Evolutionary conservation across 2,329 filamentous ascomycete genomes (phyloP), one percentile per base, ranked within the genome.

Genomic region (Emericellopsis atlantica): DNA sequence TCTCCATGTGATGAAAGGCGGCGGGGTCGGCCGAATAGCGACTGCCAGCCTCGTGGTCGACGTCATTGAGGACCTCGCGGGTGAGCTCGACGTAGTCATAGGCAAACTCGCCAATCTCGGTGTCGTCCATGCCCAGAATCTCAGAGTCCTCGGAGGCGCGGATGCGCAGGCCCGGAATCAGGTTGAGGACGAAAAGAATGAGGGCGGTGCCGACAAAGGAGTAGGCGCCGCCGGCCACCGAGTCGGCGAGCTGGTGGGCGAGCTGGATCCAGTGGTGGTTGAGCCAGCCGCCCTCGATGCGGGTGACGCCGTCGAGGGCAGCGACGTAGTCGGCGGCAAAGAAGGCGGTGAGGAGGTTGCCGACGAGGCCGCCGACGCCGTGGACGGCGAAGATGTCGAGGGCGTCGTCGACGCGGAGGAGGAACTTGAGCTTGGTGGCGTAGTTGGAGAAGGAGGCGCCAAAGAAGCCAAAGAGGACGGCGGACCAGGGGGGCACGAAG

Each of bases 31-130:
- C 57, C 5, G 65, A 68, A 47, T 65, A 70, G 31, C 66, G 58
- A 11, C 52, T 69, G 7, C 52, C 60, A 6, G 54, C 57, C 41
- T 70, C 67, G 45, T 58, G 62, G 15, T 70, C 66, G 8, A 65
- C 55, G 36, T 69, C 67, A 45, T 63, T 69, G 38, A 70, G 53
- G 32, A 70, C 65, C 51, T 70, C 67, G 31, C 84, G 70, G 16
- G 76, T 81, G 48, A 92, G 69, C 68, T 93, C 87, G 48, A 94
- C 85, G 52, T 93, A 94, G 60, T 94, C 88, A 59, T 94, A 94
- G n/a, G 86, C 88, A 57, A 92, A 94, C 65, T 94, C 88, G 57
- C 88, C 88, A 54, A 94, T 85, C 62, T 95, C 87, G 21, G 84
- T 80, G 52, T 94, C 88, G 53, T 94, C 87, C 45, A 93, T 88